Evolutionary conservation across 129 eudicot species (phyloP), one percentile per base, ranked within the genome.

Genomic region (Pittosporum tobira): DNA sequence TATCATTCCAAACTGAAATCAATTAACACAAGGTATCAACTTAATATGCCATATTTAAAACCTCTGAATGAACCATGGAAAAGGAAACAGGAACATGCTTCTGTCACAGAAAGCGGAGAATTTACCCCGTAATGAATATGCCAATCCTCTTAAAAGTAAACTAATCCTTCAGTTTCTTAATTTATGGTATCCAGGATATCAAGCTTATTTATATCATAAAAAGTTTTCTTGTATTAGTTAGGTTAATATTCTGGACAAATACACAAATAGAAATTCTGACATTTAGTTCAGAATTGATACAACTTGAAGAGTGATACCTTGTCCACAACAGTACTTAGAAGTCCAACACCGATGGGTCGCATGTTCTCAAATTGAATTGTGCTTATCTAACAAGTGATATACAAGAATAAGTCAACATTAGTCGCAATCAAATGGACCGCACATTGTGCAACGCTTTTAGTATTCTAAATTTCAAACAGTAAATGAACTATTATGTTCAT

Each of bases 311-410:
- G 53, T 42, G 36, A 64, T 75, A 87, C 98, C 98, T 91, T 91
- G 83, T 91, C 98, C 70, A 91, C 66, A 51, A 91, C 79, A 58
- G 88, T 78, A 58, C 89, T 78, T 38, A 91, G 70, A 49, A 86
- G 96, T 45, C 85, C 81, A 31, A 86, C 87, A 54, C 98, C 98
- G 63, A 86, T 63, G 0, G 90, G 94, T 28, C 86, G 87, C 95
- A 91, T 86, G 73, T 83, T 83, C 54, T 86, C 98, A 56, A 91
- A 91, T 68, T 86, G 95, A 61, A 86, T 91, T 37, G 95, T 91
- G 75, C 98, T 83, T 74, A 91, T 86, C 98, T 91, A 61, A 62
- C 38, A 66, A 69, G 73, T 61, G 42, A 75, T 5, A 57, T 53
- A 34, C 42, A 13, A 63, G 53, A 62, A 63, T 34, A 54, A 30